Percentiles rank a stretch among this genome's conserved stretches.
phyloP scores from a whole-genome alignment of 1,284 basidiomycete genomes.

The Paramarasmius palmivorus region DNA sequence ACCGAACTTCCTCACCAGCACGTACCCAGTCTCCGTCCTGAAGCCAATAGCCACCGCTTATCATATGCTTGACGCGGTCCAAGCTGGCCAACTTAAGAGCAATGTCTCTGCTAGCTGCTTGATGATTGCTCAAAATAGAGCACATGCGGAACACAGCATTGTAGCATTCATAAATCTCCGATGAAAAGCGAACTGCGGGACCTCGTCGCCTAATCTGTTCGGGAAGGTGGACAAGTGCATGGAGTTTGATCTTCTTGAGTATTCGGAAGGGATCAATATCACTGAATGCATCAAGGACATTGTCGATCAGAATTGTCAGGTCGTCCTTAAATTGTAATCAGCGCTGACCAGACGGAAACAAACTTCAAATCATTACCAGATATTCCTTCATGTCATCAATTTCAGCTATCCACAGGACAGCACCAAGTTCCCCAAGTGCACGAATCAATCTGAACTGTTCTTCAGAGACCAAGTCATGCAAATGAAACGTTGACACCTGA shows the following conservation, averaged over 20 bases:
- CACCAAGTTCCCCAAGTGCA: constrained; percentile 1
- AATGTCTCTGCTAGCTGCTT: constrained; percentile 27
- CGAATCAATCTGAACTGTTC: background rate
- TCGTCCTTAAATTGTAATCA: constrained; percentile 13
- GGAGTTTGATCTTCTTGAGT: constrained; percentile 6
- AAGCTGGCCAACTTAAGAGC: constrained; percentile 14
- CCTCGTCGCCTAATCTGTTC: constrained; percentile 19
- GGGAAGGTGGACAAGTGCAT: constrained; percentile 17
- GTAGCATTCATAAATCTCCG: constrained; percentile 25
- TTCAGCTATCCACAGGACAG: constrained; percentile 3
- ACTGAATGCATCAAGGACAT: constrained; percentile 15
- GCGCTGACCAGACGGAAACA: background rate
- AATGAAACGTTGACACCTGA: constrained; percentile 31
- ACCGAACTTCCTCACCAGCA: constrained; percentile 9
- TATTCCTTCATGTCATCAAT: constrained; percentile 7
- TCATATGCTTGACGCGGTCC: constrained; percentile 20
- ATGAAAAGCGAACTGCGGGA: constrained; percentile 16
- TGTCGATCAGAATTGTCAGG: constrained; percentile 13
- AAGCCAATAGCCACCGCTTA: constrained; percentile 18
- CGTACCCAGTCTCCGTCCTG: constrained; percentile 8
- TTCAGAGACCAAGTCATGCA: constrained; percentile 4
- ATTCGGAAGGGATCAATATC: constrained; percentile 18
- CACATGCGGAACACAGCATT: constrained; percentile 25
- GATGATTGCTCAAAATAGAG: constrained; percentile 26
- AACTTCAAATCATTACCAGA: constrained; percentile 6